Conservation (phyloP, 257 asterid genomes). For the Fraxinus quadrangulata region DNA sequence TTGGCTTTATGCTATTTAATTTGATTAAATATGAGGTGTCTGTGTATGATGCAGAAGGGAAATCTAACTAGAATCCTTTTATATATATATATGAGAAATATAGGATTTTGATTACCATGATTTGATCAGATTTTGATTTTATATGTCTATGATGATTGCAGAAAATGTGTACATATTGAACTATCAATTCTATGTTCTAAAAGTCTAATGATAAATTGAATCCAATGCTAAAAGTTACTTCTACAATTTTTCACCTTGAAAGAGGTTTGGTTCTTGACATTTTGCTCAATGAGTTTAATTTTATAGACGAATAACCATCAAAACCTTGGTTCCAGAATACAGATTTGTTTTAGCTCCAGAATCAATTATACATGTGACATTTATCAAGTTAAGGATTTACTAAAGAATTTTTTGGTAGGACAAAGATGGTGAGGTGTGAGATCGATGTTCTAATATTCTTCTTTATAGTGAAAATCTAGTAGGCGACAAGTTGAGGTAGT, state of each 20-base stretch:
- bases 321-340: neutral
- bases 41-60: neutral
- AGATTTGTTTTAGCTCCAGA: slow-evolving; percentile 17
- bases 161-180: neutral
- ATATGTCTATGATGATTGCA: neutral
- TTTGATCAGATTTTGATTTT: neutral
- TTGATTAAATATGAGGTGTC: slow-evolving; percentile 6
- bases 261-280: neutral
- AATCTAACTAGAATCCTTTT: neutral
- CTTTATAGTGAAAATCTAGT: neutral
- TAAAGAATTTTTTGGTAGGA: neutral
- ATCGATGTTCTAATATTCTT: neutral
- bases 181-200: neutral
- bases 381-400: neutral
- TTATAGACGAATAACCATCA: neutral
- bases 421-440: neutral
- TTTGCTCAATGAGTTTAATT: neutral
- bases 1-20: slow-evolving; percentile 5
- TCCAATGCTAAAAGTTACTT: slow-evolving; percentile 4
- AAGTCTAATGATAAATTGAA: neutral
- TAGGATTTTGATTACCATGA: slow-evolving; percentile 25
- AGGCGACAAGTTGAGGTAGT: neutral
- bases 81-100: slow-evolving; percentile 10
- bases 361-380: neutral
- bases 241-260: neutral